Conservation (phyloP, 2,329 filamentous ascomycete genomes). For the Thermomyces lanuginosus region DNA sequence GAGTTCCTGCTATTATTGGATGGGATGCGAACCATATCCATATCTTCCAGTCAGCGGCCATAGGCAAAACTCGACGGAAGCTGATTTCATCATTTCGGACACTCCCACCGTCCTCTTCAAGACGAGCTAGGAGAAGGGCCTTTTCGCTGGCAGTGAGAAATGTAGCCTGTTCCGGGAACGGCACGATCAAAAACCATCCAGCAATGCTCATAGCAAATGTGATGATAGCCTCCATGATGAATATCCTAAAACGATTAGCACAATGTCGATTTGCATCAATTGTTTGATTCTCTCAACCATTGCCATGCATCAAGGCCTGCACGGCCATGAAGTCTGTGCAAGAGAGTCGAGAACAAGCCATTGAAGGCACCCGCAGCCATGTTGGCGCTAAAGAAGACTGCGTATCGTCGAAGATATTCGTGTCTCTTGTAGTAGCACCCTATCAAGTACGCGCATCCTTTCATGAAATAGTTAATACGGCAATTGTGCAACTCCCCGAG, state of each 20-base stretch:
- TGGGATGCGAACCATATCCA: constrained; percentile 10
- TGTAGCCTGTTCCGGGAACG: constrained; percentile 8
- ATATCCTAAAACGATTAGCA: constrained; percentile 3
- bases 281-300: too few relatives aligned
- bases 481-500: not conserved
- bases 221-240: constrained; percentile 15
- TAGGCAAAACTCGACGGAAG: constrained; percentile 6
- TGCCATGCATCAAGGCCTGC: constrained; percentile 16
- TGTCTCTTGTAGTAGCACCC: constrained; percentile 28
- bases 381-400: constrained; percentile 25
- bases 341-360: constrained; percentile 25
- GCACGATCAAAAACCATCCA: constrained; percentile 8
- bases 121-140: constrained; percentile 6
- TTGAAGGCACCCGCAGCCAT: constrained; percentile 28
- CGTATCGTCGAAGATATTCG: constrained; percentile 27
- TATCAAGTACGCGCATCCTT: constrained; percentile 18
- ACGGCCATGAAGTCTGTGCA: constrained; percentile 17
- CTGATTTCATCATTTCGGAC: constrained; percentile 7
- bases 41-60: constrained; percentile 11
- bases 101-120: constrained; percentile 8
- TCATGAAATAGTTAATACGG: constrained; percentile 1
- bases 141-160: constrained; percentile 7
- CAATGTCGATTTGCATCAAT: constrained; percentile 1
- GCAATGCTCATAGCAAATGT: constrained; percentile 9
- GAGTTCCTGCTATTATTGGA: too few relatives aligned